Evolutionary conservation across 2,329 filamentous ascomycete species (phyloP).

Genomic region (Ophiosphaerella korrae): DNA sequence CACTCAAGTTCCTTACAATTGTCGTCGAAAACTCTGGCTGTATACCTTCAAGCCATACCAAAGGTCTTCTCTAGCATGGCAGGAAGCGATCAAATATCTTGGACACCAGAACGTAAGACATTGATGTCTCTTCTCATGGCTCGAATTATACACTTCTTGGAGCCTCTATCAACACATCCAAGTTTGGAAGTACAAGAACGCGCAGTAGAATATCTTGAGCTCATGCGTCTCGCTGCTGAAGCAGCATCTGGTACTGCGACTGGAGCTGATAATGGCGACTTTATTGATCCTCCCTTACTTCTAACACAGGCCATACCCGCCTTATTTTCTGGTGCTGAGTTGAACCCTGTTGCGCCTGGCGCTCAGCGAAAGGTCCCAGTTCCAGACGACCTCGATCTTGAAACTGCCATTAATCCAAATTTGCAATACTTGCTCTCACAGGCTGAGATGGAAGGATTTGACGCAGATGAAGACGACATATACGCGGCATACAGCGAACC

Average conservation of each 20-base stretch:
- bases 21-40: conserved; percentile 71
- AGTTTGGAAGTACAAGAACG: conserved; percentile 94
- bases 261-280: conserved; percentile 64
- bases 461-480: conserved; percentile 51
- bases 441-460: conserved; percentile 53
- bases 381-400: conserved; percentile 76
- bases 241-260: conserved; percentile 71
- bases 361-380: conserved; percentile 87
- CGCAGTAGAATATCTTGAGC: conserved; percentile 87
- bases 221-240: conserved; percentile 85
- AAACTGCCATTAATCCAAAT: conserved; percentile 79
- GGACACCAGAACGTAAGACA: conserved; percentile 75
- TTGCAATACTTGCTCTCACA: conserved; percentile 68
- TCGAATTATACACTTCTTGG: conserved; percentile 79
- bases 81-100: conserved; percentile 66
- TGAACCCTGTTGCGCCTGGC: conserved; percentile 85
- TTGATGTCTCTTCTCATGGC: conserved; percentile 78
- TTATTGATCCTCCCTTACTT: conserved; percentile 77
- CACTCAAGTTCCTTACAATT: conserved; percentile 66
- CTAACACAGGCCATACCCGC: conserved; percentile 90
- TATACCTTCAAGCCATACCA: conserved; percentile 80
- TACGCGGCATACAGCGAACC: conserved; percentile 54
- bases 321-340: conserved; percentile 81
- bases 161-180: conserved; percentile 79
- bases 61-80: conserved; percentile 82